These are phyloP conservation scores for Claviceps humidiphila DNA, from an alignment of 2,329 filamentous ascomycete genomes.

Conservation along the genomic window DNA sequence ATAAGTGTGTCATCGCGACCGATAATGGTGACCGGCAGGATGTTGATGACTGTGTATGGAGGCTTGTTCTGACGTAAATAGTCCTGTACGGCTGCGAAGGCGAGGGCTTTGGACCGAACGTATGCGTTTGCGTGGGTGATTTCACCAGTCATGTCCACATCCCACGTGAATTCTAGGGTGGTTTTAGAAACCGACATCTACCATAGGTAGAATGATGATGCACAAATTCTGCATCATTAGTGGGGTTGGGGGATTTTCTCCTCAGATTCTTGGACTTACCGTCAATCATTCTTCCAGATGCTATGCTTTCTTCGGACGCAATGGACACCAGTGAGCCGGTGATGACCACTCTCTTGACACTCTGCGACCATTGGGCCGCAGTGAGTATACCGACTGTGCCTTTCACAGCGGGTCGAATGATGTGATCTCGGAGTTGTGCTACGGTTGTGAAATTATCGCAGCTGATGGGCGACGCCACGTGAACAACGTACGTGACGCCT, in stretches of 20 bases:
- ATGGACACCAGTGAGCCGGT: conserved; percentile 23
- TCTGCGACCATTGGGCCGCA: conserved; percentile 19
- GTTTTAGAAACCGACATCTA: not conserved
- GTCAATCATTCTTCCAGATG: not conserved
- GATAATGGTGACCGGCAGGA: conserved; percentile 23
- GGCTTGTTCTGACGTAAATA: conserved; percentile 21
- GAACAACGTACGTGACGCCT: conserved; percentile 24
- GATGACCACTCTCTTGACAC: conserved; percentile 28
- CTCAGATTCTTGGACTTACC: not conserved
- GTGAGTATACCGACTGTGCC: conserved; percentile 24
- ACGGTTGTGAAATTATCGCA: not conserved
- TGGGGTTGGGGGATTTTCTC: too few relatives aligned
- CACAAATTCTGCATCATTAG: not conserved
- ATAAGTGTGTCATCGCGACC: conserved; percentile 22
- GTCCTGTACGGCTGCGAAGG: conserved; percentile 19
- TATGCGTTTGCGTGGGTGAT: conserved; percentile 22
- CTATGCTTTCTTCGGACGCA: not conserved
- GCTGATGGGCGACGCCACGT: conserved; percentile 15
- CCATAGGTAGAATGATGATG: too few relatives aligned
- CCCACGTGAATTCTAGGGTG: not conserved
- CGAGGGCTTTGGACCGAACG: conserved; percentile 21
- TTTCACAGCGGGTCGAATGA: conserved; percentile 20
- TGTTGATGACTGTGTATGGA: conserved; percentile 21
- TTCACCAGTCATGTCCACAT: conserved; percentile 10
- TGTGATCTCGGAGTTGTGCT: conserved; percentile 3